Evolutionary conservation across 768 basidiomycete species (phyloP).

Genomic region (Psilocybe sp.): DNA sequence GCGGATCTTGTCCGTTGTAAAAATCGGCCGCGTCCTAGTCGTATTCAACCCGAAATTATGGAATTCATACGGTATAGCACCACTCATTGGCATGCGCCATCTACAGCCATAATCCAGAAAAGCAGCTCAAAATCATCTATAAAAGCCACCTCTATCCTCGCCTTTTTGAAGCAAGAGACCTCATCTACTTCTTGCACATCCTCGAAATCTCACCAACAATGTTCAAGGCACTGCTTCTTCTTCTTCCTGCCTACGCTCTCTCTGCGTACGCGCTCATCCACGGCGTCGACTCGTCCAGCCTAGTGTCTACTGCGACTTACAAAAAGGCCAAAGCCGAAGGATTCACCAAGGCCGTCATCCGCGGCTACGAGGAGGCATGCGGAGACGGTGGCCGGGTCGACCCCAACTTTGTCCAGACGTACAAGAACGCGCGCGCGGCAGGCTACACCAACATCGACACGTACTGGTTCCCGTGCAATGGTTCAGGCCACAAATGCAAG

Average conservation of each 20-base stretch:
- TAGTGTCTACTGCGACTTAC: constrained; percentile 13
- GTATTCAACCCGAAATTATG: too few species aligned
- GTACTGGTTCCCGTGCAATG: constrained; percentile 21
- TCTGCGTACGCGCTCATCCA: constrained; percentile 14
- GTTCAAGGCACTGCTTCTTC: constrained; percentile 5
- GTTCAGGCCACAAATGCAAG: constrained; percentile 16
- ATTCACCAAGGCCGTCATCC: constrained; percentile 19
- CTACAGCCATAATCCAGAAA: too few species aligned
- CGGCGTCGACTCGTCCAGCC: constrained; percentile 15
- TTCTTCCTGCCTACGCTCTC: constrained; percentile 8
- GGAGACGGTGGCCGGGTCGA: constrained; percentile 16
- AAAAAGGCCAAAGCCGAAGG: constrained; percentile 13
- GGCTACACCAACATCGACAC: constrained; percentile 17
- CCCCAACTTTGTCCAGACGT: constrained; percentile 17
- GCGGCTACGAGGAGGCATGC: constrained; percentile 17
- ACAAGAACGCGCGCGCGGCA: constrained; percentile 17
- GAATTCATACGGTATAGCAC: too few species aligned
- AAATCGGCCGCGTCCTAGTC: too few species aligned
- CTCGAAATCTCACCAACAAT: too few species aligned
- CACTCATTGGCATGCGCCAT: too few species aligned
- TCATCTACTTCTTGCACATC: too few species aligned
- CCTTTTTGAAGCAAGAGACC: too few species aligned
- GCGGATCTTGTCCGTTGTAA: too few species aligned
- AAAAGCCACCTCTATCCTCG: too few species aligned
- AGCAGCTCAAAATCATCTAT: too few species aligned